Evolutionary conservation across 768 basidiomycete species (phyloP).

Genomic region (Pleurotus tuber-regium): DNA sequence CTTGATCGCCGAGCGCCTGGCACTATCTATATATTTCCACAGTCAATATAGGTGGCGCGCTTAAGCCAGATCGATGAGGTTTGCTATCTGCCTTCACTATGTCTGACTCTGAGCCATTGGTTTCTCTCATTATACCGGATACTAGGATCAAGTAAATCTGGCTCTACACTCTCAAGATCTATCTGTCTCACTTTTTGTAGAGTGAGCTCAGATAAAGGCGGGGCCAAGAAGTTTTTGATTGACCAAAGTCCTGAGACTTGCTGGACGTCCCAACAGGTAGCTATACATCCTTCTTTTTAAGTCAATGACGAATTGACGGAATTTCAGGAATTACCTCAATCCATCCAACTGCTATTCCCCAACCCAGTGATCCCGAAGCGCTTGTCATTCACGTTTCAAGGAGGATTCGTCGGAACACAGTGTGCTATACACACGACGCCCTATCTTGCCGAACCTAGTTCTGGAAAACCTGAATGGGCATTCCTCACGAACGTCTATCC

Average conservation of each 20-base stretch:
- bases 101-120: conserved; percentile 23
- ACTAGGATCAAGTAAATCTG: conserved; percentile 46
- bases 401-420: conserved; percentile 76
- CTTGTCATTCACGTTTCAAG: conserved; percentile 74
- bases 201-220: conserved; percentile 80
- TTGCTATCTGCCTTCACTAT: conserved; percentile 3
- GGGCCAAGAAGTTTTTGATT: conserved; percentile 65
- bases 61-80: too few relatives aligned
- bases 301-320: conserved; percentile 11
- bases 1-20: neutral
- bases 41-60: too few relatives aligned
- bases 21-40: too few relatives aligned
- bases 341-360: conserved; percentile 62
- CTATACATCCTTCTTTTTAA: neutral
- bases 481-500: conserved; percentile 61
- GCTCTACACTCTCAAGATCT: neutral
- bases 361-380: conserved; percentile 51
- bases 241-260: conserved; percentile 78
- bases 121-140: conserved; percentile 39
- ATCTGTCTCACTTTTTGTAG: conserved; percentile 32
- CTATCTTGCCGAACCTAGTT: conserved; percentile 17
- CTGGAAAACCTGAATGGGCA: conserved; percentile 43
- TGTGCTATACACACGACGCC: conserved; percentile 48
- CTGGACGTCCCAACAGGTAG: conserved; percentile 81
- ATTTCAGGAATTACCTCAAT: conserved; percentile 73